A percentile compares a stretch with the other conserved stretches of the same genome.
These are phyloP conservation scores for Phytophthora ramorum DNA, from an alignment of 352 stramenopile genomes.

Conservation along the genomic window DNA sequence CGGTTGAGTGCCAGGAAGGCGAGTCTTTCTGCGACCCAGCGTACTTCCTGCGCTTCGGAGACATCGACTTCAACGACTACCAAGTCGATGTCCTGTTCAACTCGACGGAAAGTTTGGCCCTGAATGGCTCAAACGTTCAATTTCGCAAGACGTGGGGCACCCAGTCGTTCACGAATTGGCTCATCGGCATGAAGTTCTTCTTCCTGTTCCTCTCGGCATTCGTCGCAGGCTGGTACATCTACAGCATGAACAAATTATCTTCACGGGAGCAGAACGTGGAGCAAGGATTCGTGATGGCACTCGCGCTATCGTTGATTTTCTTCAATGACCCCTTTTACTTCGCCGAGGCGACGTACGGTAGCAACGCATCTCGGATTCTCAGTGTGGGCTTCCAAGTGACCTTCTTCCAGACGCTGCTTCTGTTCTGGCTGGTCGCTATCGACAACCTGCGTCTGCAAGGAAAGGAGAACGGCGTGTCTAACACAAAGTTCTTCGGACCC, in stretches of 20 bases:
- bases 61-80: constrained; percentile 66
- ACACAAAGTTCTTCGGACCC: constrained; percentile 57
- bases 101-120: constrained; percentile 40
- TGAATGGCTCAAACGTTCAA: constrained; percentile 49
- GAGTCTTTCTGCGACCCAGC: constrained; percentile 43
- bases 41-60: constrained; percentile 61
- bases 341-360: constrained; percentile 52
- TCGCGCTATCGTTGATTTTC: constrained; percentile 53
- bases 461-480: constrained; percentile 55
- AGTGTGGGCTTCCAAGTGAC: constrained; percentile 61
- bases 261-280: constrained; percentile 63
- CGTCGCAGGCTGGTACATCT: constrained; percentile 53
- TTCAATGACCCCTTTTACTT: constrained; percentile 75
- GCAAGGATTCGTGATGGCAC: constrained; percentile 58
- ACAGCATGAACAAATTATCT: constrained; percentile 50
- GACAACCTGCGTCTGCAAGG: constrained; percentile 68
- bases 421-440: constrained; percentile 65
- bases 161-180: constrained; percentile 56
- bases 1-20: constrained; percentile 43
- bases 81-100: constrained; percentile 71
- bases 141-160: constrained; percentile 70
- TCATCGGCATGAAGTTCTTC: constrained; percentile 66
- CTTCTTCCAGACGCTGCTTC: constrained; percentile 65
- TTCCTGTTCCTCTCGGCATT: constrained; percentile 52
- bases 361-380: constrained; percentile 56